Conservation (phyloP, 2,329 filamentous ascomycete species). For the Zasmidium angulare region DNA sequence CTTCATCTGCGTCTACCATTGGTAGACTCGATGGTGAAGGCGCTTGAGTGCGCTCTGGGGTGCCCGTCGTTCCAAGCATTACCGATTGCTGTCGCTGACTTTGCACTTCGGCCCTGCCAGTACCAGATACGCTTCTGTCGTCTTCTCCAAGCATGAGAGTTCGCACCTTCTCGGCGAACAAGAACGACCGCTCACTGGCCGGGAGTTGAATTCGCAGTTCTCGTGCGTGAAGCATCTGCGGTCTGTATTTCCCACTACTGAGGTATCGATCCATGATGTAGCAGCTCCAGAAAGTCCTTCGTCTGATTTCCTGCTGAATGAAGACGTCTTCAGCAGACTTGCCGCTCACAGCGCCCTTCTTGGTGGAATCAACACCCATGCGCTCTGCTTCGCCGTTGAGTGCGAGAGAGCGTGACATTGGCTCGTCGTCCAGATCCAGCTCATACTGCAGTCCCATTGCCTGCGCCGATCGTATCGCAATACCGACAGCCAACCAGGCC, state of each 20-base stretch:
- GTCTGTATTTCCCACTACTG: slow-evolving; percentile 62
- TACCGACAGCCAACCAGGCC: slow-evolving; percentile 67
- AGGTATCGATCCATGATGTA: slow-evolving; percentile 71
- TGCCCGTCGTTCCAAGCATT: slow-evolving; percentile 26
- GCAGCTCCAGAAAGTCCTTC: slow-evolving; percentile 73
- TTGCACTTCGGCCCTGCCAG: slow-evolving; percentile 40
- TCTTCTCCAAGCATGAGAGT: slow-evolving; percentile 51
- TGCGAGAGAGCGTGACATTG: slow-evolving; percentile 37
- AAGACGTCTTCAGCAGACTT: slow-evolving; percentile 41
- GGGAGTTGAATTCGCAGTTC: slow-evolving; percentile 67
- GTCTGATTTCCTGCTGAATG: slow-evolving; percentile 62
- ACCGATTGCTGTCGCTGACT: slow-evolving; percentile 50
- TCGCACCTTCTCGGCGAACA: slow-evolving; percentile 59
- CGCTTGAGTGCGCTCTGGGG: slow-evolving; percentile 20
- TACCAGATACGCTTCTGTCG: slow-evolving; percentile 35
- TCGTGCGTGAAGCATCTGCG: slow-evolving; percentile 58
- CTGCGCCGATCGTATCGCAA: slow-evolving; percentile 60
- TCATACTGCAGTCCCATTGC: slow-evolving; percentile 62
- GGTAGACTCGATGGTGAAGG: slow-evolving; percentile 20
- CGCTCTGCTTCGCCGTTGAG: slow-evolving; percentile 41
- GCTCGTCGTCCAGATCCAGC: slow-evolving; percentile 43
- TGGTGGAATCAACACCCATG: slow-evolving; percentile 31
- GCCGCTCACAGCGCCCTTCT: slow-evolving; percentile 30
- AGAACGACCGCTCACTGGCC: slow-evolving; percentile 65
- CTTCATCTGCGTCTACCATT: slow-evolving; percentile 33